Evolutionary conservation across 2,329 filamentous ascomycete genomes (phyloP), one percentile per base, ranked within the genome.

Genomic region (Neonectria ditissima): DNA sequence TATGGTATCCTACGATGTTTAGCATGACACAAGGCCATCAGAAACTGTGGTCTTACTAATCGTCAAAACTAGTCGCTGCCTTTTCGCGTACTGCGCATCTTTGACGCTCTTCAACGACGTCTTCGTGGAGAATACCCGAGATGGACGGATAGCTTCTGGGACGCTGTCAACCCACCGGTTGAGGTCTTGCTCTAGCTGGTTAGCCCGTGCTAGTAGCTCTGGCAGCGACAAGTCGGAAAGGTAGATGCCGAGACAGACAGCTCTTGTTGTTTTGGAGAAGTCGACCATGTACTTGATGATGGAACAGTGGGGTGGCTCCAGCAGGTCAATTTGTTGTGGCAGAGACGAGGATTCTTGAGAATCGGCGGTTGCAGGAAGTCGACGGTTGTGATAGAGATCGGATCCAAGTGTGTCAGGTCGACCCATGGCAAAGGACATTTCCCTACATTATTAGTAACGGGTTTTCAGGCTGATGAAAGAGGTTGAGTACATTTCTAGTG

Each of bases 371-470:
- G 71, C 41, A 2, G 75, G 75, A 28, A 73, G 76, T 0, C 60
- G 74, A 28, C 82, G 78, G 55, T 83, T 84, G 61, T 84, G 83
- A 57, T 83, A 84, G 57, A 82, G 73, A 32, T 84, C 82, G 60
- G 81, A 77, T 22, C 83, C 82, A 3, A 84, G 75, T 3, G 81
- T 82, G 58, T 84, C 82, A 0, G 82, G 82, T 24, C 83, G 75
- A 1, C 83, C 82, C 57, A 84, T 77, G 1, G 82, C 79, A 62
- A 84, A 84, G 43, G 80, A 82, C 73, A 83, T 79, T 72, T 83
- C 81, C 61, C 80, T 82, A 24, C 14, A 4, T 5, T 16, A 18
- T 65, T 32, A 64, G 59, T 20, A 4, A 6, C 5, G 5, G 28
- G 13, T 65, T 24, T 24, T 37, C 41, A 8, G 1, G 8, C 6